Evolutionary conservation across 345 rosid genomes (phyloP), one percentile per base, ranked within the genome.

Genomic region (Eutrema yunnanense): DNA sequence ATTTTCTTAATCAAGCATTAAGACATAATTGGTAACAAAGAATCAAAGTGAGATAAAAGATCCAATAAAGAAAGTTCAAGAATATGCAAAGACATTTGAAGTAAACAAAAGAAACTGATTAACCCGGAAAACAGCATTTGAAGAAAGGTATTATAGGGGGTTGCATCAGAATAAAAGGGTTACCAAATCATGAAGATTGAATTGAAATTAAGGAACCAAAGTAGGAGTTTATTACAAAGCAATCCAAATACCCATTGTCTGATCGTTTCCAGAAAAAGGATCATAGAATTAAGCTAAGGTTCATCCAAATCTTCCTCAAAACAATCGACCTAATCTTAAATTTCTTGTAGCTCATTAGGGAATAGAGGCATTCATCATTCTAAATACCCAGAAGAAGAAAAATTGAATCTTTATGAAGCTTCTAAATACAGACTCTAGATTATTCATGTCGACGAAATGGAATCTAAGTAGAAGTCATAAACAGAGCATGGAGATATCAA

Each of bases 61-160:
- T 29, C 13, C 6, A 67, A 59, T 51, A 53, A 62, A 61, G 62
- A 73, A 55, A 48, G 44, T 37, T 65, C 0, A 55, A 63, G 55
- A 73, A 73, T 48, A 65, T 47, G 59, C 69, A 44, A 74, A 67
- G 50, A 14, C 64, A 53, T 43, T 34, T 43, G 19, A 34, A 41
- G 12, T 41, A 58, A 52, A 51, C 62, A 50, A 59, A 57, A 5
- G 54, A 58, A 66, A 58, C 53, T 65, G 65, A 27, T 43, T 10
- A 30, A 36, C 6, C 72, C 22, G 52, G 66, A 67, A 68, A 54
- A 60, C 57, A 69, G 13, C 27, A 27, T 8, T n/a, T 76, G 53
- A 68, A 70, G 79, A 47, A 76, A 76, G 67, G 80, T 76, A 75
- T 68, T 22, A 30, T 12, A 8, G 1, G 22, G 30, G 71, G 26